These are phyloP conservation scores for cucumber (Cucumis sativus) DNA, from an alignment of 306 rosid species.

Conservation along the genomic window DNA sequence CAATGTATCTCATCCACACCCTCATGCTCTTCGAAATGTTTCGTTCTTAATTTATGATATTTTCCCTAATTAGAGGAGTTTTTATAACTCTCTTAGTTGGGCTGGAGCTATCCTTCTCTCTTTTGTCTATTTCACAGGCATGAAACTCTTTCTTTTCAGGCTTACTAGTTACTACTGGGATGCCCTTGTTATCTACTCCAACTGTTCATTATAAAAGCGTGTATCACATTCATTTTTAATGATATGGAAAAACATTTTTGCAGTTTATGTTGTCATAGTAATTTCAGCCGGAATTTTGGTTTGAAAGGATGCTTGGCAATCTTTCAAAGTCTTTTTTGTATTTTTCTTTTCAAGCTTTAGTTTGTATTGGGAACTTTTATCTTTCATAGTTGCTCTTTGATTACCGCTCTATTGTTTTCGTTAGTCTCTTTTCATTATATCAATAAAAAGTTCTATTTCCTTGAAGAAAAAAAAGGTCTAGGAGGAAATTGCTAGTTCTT, in stretches of 20 bases:
- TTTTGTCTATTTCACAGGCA: neutral
- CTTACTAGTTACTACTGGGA: neutral
- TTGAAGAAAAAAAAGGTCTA: too few species aligned
- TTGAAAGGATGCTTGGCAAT: too few species aligned
- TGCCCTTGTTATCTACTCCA: neutral
- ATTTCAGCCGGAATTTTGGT: too few species aligned
- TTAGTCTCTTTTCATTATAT: too few species aligned
- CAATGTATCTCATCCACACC: too few species aligned
- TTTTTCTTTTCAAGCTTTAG: too few species aligned
- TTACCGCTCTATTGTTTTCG: too few species aligned
- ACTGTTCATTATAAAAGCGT: neutral
- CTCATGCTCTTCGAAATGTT: neutral
- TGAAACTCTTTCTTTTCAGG: neutral
- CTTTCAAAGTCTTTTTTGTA: too few species aligned
- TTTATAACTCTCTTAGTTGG: neutral
- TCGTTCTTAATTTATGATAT: neutral
- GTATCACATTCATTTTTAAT: neutral
- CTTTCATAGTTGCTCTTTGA: too few species aligned
- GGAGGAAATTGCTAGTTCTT: too few species aligned
- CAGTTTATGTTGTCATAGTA: neutral
- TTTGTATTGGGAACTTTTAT: too few species aligned
- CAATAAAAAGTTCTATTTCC: too few species aligned
- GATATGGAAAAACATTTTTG: neutral
- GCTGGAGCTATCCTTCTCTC: neutral
- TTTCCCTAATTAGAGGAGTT: neutral